phyloP scores from a whole-genome alignment of 495 filamentous ascomycete genomes.

The Neurospora sp. region DNA sequence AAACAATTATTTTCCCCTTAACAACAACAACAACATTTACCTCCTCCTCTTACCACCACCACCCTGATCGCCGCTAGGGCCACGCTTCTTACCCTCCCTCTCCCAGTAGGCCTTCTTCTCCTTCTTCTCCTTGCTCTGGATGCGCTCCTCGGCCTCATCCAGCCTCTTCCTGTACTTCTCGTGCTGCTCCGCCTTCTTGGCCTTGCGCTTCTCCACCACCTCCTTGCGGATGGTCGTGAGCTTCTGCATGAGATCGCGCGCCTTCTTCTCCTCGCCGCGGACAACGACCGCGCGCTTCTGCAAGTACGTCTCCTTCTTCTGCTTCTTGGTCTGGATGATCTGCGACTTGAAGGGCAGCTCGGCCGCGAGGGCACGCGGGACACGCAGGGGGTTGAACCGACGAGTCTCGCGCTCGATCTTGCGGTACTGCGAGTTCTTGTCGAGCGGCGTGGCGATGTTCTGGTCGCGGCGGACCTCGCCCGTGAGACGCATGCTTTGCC shows the following conservation, averaged over 20 bases:
- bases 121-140: slow-evolving; percentile 70
- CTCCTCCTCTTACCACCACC: slow-evolving; percentile 61
- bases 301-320: slow-evolving; percentile 77
- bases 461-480: slow-evolving; percentile 78
- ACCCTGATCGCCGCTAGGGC: slow-evolving; percentile 48
- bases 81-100: slow-evolving; percentile 90
- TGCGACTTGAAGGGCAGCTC: slow-evolving; percentile 90
- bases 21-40: slow-evolving; percentile 5
- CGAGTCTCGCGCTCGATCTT: slow-evolving; percentile 69
- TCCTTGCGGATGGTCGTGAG: slow-evolving; percentile 86
- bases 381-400: slow-evolving; percentile 88
- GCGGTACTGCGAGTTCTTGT: slow-evolving; percentile 73
- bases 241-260: slow-evolving; percentile 86
- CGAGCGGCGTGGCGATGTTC: slow-evolving; percentile 62
- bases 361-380: slow-evolving; percentile 74
- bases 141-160: slow-evolving; percentile 70
- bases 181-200: slow-evolving; percentile 76
- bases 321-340: slow-evolving; percentile 68
- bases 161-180: slow-evolving; percentile 72
- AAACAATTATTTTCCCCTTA: not conserved
- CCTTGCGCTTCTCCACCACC: slow-evolving; percentile 67
- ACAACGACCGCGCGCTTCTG: slow-evolving; percentile 88
- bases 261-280: slow-evolving; percentile 69
- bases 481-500: slow-evolving; percentile 89
- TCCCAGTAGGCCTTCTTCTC: slow-evolving; percentile 92